A percentile compares a stretch with the other conserved stretches of the same genome.
These are phyloP conservation scores for Cladosporium sp. DNA, from an alignment of 2,329 filamentous ascomycete genomes.

Conservation along the genomic window DNA sequence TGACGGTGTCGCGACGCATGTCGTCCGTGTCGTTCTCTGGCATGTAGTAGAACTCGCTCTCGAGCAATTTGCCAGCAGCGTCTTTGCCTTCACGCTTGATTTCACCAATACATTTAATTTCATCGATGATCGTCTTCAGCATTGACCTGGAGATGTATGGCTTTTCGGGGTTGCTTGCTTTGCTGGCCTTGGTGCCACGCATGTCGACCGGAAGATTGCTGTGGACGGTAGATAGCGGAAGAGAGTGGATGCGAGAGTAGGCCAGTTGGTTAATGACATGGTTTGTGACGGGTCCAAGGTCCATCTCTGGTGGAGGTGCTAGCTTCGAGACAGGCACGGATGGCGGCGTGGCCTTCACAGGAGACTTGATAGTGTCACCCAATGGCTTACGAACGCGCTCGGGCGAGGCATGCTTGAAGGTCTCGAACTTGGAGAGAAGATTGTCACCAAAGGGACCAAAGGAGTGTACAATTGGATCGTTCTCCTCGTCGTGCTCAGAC, in stretches of 20 bases:
- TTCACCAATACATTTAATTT: conserved; percentile 77
- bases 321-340: conserved; percentile 23
- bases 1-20: conserved; percentile 76
- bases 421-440: conserved; percentile 77
- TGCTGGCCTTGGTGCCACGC: conserved; percentile 35
- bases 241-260: conserved; percentile 88
- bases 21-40: conserved; percentile 82
- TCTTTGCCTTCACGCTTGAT: conserved; percentile 92
- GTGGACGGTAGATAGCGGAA: conserved; percentile 85
- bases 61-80: conserved; percentile 85
- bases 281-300: conserved; percentile 62
- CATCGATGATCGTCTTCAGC: conserved; percentile 71
- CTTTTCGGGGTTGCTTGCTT: conserved; percentile 28
- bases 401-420: conserved; percentile 70
- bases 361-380: conserved; percentile 30
- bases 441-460: conserved; percentile 90
- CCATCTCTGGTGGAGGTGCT: conserved; percentile 21
- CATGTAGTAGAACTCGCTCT: conserved; percentile 97
- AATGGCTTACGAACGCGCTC: conserved; percentile 44
- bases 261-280: conserved; percentile 95
- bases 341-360: conserved; percentile 25
- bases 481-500: conserved; percentile 85
- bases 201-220: conserved; percentile 72
- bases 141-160: conserved; percentile 57
- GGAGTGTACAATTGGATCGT: conserved; percentile 87